Evolutionary conservation across 371 early-diverging fungal species (phyloP), one percentile per base, ranked within the genome.

Genomic region (Rhizopus microsporus): DNA sequence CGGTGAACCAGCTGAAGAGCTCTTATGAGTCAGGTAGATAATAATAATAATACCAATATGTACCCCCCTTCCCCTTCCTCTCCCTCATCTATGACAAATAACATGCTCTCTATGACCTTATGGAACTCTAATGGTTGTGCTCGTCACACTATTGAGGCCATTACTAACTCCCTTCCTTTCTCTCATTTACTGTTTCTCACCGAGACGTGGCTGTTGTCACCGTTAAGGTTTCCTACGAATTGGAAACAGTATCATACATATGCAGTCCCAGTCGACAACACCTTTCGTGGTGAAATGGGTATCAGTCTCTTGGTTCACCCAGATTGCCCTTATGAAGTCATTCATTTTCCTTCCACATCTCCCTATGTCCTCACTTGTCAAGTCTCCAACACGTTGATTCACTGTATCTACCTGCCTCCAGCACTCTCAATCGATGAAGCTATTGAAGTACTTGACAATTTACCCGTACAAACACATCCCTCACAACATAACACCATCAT

Each of bases 401-500:
- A 57, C 29, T 57, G 58, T 33, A 7, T 50, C 7, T 57, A 57
- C 42, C n/a, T 51, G 3, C 58, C 58, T 8, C 51, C 58, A 3
- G 40, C 58, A 2, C 23, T 59, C 6, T 8, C 48, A 5, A 16
- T 35, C 23, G 38, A 34, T 17, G 47, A 50, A 17, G 47, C 48
- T 10, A 9, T 56, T 3, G 30, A 7, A 3, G 30, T 55, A 8
- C 51, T 63, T 7, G 15, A 53, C 12, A 23, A 17, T 15, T 32
- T 57, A 5, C 58, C 58, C 13, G 16, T 16, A 13, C 17, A 34
- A n/a, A 50, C 49, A 1, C 51, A 57, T 12, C 51, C 43, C 7
- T 57, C 58, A 23, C 51, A 50, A 43, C 23, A 16, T 10, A 51
- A 55, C 31, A 55, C 61, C 5, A 49, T 60, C 43, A 15, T 60